Base-by-base conservation (phyloP, 345 rosid species). In the Gossypium rotundifolium region DNA sequence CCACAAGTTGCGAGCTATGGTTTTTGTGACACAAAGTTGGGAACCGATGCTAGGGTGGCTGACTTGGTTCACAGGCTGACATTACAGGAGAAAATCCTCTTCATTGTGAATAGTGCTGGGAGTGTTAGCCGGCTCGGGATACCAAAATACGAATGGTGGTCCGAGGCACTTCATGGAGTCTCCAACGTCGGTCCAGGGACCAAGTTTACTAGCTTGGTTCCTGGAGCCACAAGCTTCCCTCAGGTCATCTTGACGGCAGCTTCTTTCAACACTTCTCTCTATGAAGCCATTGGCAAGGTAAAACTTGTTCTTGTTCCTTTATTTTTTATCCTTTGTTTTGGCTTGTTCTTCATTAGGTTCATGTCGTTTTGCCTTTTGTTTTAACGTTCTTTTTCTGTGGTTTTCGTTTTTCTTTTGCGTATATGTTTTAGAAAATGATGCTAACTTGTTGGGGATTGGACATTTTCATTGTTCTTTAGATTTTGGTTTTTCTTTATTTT, bases 181-280 rank as follows among this genome's bases (percentile, higher is more conserved):
- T 93, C 98, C n/a, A 59, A 91, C 74, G 82, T 84, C 14, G 99
- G 99, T 7, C 93, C 89, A 0, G 97, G 96, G 2, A 93, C 96
- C 0, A 84, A 14, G 65, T 95, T 95, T 75, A 79, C 88, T 60
- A 70, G 74, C 51, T 53, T 61, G 20, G 92, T 93, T 40, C 97
- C 99, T 0, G 99, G 91, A 0, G 99, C 99, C 7, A 95, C 99
- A 2, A 95, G 97, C 70, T 95, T 95, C 72, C 99, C 99, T 65
- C 95, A 88, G 80, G 97, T 93, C 77, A 95, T 95, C 76, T 84
- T 91, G 73, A 93, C 97, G 0, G 98, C 93, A 2, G 99, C 98
- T 33, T 90, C 99, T 18, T 95, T 95, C 85, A 95, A 95, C 71
- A 76, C 86, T 59, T 85, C 96, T 70, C 84, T 93, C 62, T 95